Percentiles rank a stretch among this genome's conserved stretches.
Conservation (phyloP, 192 early-diverging fungal genomes). For the Piromyces finnis region DNA sequence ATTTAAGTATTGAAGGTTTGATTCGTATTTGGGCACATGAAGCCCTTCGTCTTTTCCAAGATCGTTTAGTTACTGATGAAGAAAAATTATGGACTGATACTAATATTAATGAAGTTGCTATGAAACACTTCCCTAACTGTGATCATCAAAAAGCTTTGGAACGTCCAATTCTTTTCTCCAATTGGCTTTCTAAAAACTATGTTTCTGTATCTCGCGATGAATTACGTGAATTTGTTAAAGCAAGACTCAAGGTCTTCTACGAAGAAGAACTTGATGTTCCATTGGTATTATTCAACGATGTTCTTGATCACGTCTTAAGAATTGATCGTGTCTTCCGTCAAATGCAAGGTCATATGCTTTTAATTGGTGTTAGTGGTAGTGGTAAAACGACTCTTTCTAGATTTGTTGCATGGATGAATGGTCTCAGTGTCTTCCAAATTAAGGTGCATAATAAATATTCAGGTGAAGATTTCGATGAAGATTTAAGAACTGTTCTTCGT, state of each 20-base stretch:
- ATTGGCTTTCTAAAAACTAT: constrained; percentile 92
- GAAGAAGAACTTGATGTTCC: constrained; percentile 98
- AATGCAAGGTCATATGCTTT: constrained; percentile 89
- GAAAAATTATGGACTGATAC: constrained; percentile 88
- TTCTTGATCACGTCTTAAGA: constrained; percentile 89
- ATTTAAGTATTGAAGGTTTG: constrained; percentile 59
- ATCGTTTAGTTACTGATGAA: constrained; percentile 74
- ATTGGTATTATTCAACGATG: constrained; percentile 93
- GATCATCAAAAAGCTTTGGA: constrained; percentile 47
- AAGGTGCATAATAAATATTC: constrained; percentile 96
- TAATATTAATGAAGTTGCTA: constrained; percentile 61
- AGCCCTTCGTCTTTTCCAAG: constrained; percentile 92
- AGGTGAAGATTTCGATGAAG: constrained; percentile 95
- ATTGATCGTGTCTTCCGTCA: constrained; percentile 98
- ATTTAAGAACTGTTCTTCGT: constrained; percentile 73
- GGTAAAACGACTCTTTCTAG: constrained; percentile 97
- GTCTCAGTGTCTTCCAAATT: constrained; percentile 85
- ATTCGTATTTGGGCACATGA: constrained; percentile 98
- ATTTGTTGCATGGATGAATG: constrained; percentile 99
- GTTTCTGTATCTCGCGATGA: constrained; percentile 71
- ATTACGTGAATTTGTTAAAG: constrained; percentile 80
- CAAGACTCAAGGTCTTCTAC: constrained; percentile 92
- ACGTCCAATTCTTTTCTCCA: constrained; percentile 91
- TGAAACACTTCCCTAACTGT: constrained; percentile 73
- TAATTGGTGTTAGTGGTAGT: constrained; percentile 92